A percentile compares a stretch with the other conserved stretches of the same genome.
phyloP scores from a whole-genome alignment of 192 early-diverging fungal genomes.

The Podila verticillata region DNA sequence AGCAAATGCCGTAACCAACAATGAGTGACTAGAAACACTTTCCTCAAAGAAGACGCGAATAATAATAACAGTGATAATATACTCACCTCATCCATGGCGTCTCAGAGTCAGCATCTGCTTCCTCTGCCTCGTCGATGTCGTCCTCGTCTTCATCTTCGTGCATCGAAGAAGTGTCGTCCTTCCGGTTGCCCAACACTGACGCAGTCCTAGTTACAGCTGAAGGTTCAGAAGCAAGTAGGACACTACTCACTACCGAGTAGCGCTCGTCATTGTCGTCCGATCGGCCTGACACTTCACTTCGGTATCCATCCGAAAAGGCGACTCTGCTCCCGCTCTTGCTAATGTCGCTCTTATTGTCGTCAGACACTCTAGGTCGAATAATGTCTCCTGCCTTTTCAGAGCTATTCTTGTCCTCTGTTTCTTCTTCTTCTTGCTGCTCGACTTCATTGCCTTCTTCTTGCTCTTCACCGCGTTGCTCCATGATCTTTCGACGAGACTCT shows the following conservation, averaged over 20 bases:
- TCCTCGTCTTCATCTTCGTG: slow-evolving; percentile 13
- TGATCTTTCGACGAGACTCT: slow-evolving; percentile 41
- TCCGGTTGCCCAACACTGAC: slow-evolving; percentile 1
- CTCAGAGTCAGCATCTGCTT: slow-evolving; percentile 20
- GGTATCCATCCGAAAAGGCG: slow-evolving; percentile 36
- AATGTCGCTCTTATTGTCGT: slow-evolving; percentile 15
- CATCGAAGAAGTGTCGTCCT: slow-evolving; percentile 25
- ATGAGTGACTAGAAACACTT: background rate
- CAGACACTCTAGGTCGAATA: slow-evolving; percentile 17
- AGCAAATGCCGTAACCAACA: background rate
- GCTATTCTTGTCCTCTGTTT: background rate
- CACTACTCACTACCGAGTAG: slow-evolving; percentile 38
- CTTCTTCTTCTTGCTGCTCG: slow-evolving; percentile 1
- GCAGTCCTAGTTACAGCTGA: background rate
- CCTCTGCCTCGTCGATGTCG: slow-evolving; percentile 12
- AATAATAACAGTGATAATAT: background rate
- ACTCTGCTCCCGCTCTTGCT: slow-evolving; percentile 13
- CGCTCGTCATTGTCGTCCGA: slow-evolving; percentile 39
- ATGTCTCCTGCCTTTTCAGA: background rate
- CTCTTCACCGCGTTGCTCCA: slow-evolving; percentile 37
- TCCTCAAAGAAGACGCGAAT: no score
- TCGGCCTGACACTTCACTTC: slow-evolving; percentile 38
- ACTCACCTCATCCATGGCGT: slow-evolving; percentile 46
- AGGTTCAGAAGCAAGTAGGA: slow-evolving; percentile 19
- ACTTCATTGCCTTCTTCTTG: background rate